Evolutionary conservation across 1,284 basidiomycete genomes (phyloP).

Genomic region (Apiotrichum veenhuisii): DNA sequence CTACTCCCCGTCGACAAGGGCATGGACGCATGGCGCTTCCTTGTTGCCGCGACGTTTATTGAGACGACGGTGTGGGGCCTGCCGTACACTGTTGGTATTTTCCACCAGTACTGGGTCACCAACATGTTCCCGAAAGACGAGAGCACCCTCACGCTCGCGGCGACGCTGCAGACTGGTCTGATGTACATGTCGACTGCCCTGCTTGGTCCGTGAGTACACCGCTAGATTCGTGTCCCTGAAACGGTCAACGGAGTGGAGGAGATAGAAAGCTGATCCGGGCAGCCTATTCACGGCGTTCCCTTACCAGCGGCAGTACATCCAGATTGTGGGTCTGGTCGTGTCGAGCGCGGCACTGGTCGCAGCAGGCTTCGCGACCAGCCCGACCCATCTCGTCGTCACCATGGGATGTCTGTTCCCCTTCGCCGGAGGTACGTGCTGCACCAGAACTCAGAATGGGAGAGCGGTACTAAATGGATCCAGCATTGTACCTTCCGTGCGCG

Average conservation of each 20-base stretch:
- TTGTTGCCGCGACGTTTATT: constrained; percentile 38
- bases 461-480: constrained; percentile 18
- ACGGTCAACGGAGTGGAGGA: background rate
- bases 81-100: constrained; percentile 46
- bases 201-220: constrained; percentile 13
- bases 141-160: constrained; percentile 39
- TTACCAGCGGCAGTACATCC: constrained; percentile 23
- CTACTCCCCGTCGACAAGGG: constrained; percentile 46
- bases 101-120: constrained; percentile 45
- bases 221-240: no score
- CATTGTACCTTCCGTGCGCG: constrained; percentile 45
- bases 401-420: constrained; percentile 45
- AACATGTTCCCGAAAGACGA: constrained; percentile 32
- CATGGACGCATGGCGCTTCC: constrained; percentile 42
- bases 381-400: constrained; percentile 44
- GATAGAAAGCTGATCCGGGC: background rate
- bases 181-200: constrained; percentile 12
- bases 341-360: constrained; percentile 28
- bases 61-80: constrained; percentile 24
- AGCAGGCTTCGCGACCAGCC: constrained; percentile 36
- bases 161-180: constrained; percentile 46
- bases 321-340: constrained; percentile 30
- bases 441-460: no score
- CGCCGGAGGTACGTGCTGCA: constrained; percentile 34
- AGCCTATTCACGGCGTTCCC: constrained; percentile 38